These are phyloP conservation scores for Schwanniomyces vanrijiae DNA, from an alignment of 805 yeast species.

Conservation along the genomic window DNA sequence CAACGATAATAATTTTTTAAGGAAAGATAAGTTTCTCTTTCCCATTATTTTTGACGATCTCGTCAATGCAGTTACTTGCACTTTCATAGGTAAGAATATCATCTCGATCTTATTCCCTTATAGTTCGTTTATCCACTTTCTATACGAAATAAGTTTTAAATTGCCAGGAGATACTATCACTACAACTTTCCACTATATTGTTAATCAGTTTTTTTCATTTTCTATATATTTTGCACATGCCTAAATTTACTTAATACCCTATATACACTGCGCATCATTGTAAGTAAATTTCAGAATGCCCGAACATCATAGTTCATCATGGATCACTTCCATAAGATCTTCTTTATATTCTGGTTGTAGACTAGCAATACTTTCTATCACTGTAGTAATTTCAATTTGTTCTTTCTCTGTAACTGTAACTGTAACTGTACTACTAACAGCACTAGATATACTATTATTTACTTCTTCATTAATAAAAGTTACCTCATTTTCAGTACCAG, in stretches of 20 bases:
- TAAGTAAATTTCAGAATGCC: not conserved
- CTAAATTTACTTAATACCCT: not conserved
- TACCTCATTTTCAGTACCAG: not conserved
- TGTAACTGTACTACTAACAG: constrained; percentile 4
- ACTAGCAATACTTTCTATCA: not conserved
- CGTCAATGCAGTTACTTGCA: constrained; percentile 1
- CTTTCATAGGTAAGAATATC: not conserved
- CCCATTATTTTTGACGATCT: constrained; percentile 2
- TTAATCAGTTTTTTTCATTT: not conserved
- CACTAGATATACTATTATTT: not conserved
- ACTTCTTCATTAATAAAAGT: not conserved
- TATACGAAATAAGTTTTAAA: not conserved
- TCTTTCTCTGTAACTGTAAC: constrained; percentile 6
- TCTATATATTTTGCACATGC: not conserved
- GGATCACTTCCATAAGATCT: not conserved
- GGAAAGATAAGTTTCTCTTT: constrained; percentile 32
- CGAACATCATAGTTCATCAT: not conserved
- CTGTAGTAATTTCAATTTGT: not conserved
- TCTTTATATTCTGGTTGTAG: not conserved
- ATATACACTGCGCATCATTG: not conserved
- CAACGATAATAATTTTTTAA: constrained; percentile 38
- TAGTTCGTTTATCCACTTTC: not conserved
- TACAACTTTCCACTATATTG: not conserved
- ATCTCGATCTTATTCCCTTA: not conserved
- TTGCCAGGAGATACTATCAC: not conserved